Base-by-base conservation (phyloP, 1,284 basidiomycete species). In the Trametes polyzona region DNA sequence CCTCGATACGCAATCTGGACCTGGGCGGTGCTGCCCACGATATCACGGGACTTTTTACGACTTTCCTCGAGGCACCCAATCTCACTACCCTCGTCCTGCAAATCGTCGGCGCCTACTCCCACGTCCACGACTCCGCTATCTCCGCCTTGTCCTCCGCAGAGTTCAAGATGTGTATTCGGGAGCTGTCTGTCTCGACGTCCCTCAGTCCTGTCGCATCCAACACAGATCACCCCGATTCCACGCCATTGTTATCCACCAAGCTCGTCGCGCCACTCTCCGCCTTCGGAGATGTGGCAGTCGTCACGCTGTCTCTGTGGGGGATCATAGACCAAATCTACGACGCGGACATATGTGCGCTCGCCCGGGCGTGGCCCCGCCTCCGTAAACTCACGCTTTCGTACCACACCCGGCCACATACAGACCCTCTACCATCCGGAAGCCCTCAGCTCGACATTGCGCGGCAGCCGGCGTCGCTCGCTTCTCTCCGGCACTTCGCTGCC, bases 401-500 rank as follows among this genome's bases (percentile, higher is more conserved):
- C 32, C n/a, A n/a, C n/a, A n/a, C n/a, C n/a, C n/a, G n/a, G n/a
- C n/a, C n/a, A n/a, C n/a, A n/a, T n/a, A n/a, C n/a, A n/a, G n/a
- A n/a, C n/a, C n/a, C n/a, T n/a, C n/a, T n/a, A n/a, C n/a, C n/a
- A n/a, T n/a, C n/a, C n/a, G n/a, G n/a, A n/a, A n/a, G n/a, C n/a
- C n/a, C n/a, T n/a, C n/a, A n/a, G n/a, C n/a, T 17, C 29, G 5
- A 55, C 58, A 0, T 12, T 49, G 5, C 24, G 12, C 39, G 23
- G 7, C 4, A 14, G 19, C 21, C 42, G 7, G 58, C 61, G 4
- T 40, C 57, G 4, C 52, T 63, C 36, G 19, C 41, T 1, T 27
- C 55, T n/a, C 44, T 63, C 6, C 58, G 47, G 4, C 49, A 59
- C 49, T 59, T 59, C 47, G 52, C 50, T 1, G 30, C 26, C 3